Base-by-base conservation (phyloP, 345 rosid species). In the Melaleuca alternifolia region DNA sequence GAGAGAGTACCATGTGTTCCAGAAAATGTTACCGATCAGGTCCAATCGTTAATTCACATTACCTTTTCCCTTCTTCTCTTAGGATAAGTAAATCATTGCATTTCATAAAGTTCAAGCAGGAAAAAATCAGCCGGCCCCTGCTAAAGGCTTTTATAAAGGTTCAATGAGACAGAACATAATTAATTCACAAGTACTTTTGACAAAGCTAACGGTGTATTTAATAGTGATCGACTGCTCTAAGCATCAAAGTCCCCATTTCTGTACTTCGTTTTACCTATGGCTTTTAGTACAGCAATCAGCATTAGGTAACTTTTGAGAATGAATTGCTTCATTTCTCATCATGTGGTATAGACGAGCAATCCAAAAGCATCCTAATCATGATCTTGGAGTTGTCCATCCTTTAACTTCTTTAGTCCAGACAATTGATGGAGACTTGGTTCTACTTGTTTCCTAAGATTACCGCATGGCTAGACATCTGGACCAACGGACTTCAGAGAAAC, bases 1-100 rank as follows among this genome's bases (percentile, higher is more conserved):
- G 96, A 93, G 75, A 92, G 91, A 91, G 15, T 92, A 88, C 99
- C 98, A 14, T 90, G 95, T 52, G 95, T 97, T 89, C 99, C 99
- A 16, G 98, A 97, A 91, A 97, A 97, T 87, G 99, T 97, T 83
- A 94, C 98, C 2, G 99, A 96, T 89, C 99, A 95, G 99, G 99
- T 96, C 53, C 46, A 30, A 48, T 85, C 48, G 30, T 52, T 71
- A n/a, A 28, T 59, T 44, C 75, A 52, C 65, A 10, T 37, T 24
- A 65, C 83, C 3, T 51, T 44, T 41, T 23, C 5, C 52, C 26
- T 53, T 48, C 33, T 41, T 54, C 37, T 33, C 79, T 71, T 71
- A 71, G 33, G 48, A 37, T 16, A 65, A 16, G 79, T 65, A 33
- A 62, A 62, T 41, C 79, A 65, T 33, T 65, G 24, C 79, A 65